Percentiles rank a stretch among this genome's conserved stretches.
Evolutionary conservation across 805 yeast genomes (phyloP).

Genomic region (Cyberlindnera mrakii): DNA sequence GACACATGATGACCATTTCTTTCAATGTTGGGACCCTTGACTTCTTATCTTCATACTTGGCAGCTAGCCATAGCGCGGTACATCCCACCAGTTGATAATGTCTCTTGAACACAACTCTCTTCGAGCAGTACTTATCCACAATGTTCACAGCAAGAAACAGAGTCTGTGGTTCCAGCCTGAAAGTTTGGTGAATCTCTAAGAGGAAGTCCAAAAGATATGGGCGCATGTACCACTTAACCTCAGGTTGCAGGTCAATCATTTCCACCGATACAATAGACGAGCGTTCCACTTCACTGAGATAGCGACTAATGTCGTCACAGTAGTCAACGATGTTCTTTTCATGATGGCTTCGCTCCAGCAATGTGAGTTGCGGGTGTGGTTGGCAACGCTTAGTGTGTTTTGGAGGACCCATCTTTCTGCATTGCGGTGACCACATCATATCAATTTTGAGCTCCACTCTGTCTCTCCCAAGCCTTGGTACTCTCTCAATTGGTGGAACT

Average conservation of each 20-base stretch:
- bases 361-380: conserved; percentile 35
- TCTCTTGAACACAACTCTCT: conserved; percentile 68
- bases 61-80: conserved; percentile 83
- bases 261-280: conserved; percentile 25
- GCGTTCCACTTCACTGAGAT: conserved; percentile 34
- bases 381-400: conserved; percentile 17
- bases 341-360: conserved; percentile 39
- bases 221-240: conserved; percentile 73
- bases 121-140: conserved; percentile 80
- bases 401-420: conserved; percentile 25
- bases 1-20: conserved; percentile 62
- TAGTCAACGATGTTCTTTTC: conserved; percentile 36
- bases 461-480: too few species aligned
- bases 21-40: conserved; percentile 58
- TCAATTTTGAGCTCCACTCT: too few species aligned
- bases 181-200: conserved; percentile 57
- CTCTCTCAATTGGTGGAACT: too few species aligned
- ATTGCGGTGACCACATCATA: conserved; percentile 20
- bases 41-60: conserved; percentile 67
- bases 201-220: conserved; percentile 73
- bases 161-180: conserved; percentile 57
- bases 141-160: conserved; percentile 61
- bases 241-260: conserved; percentile 83
- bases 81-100: conserved; percentile 84
- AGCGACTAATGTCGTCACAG: conserved; percentile 33